A percentile compares a stretch with the other conserved stretches of the same genome.
phyloP scores from a whole-genome alignment of 192 early-diverging fungal genomes.

The Mortierella antarctica region DNA sequence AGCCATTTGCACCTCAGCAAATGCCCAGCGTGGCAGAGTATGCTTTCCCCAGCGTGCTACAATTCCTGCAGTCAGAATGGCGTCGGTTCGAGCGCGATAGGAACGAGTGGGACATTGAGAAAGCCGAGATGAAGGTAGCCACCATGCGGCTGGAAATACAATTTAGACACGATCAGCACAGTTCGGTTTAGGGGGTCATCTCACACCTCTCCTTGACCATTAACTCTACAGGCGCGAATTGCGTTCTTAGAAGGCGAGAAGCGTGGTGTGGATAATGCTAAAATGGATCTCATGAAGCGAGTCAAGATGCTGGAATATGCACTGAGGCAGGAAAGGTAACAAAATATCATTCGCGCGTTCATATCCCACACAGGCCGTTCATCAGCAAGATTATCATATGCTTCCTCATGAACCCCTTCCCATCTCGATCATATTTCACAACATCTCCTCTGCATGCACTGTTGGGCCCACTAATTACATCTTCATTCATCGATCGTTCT shows the following conservation, averaged over 20 bases:
- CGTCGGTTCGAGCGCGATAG: constrained; percentile 83
- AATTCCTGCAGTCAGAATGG: constrained; percentile 88
- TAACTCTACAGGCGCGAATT: constrained; percentile 69
- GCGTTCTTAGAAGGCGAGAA: constrained; percentile 83
- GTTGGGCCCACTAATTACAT: neutral
- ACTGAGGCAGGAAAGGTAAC: constrained; percentile 78
- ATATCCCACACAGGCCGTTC: neutral
- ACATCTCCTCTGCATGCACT: neutral
- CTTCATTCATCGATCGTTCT: neutral
- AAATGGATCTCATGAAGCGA: constrained; percentile 77
- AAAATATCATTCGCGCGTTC: neutral
- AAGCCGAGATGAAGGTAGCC: constrained; percentile 78
- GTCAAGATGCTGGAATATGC: constrained; percentile 91
- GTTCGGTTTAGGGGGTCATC: neutral
- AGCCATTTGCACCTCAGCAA: constrained; percentile 25
- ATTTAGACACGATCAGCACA: neutral
- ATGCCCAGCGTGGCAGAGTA: constrained; percentile 58
- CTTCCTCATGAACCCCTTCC: constrained; percentile 4
- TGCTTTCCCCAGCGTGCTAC: constrained; percentile 78
- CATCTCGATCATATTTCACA: constrained; percentile 13
- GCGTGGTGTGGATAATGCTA: constrained; percentile 78
- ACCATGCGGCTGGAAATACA: neutral
- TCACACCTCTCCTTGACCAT: neutral
- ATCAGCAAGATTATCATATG: constrained; percentile 13
- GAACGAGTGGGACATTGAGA: constrained; percentile 89